phyloP scores from a whole-genome alignment of 192 early-diverging fungal species.

The Rhizophagus sp. region DNA sequence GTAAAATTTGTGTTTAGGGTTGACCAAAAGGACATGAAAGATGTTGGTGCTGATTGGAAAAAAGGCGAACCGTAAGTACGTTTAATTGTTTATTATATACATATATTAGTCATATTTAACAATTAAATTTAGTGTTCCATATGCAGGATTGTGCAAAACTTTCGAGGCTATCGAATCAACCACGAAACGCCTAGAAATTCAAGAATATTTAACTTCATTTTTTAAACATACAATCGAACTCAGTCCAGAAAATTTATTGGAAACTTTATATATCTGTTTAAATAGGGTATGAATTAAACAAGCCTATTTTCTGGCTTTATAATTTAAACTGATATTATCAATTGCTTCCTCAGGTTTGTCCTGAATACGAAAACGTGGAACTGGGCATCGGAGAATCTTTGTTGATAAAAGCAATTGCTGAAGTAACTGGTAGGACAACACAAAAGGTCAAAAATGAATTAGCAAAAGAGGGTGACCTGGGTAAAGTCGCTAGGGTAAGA shows the following conservation, averaged over 20 bases:
- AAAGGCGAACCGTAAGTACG: slow-evolving; percentile 47
- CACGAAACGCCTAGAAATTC: slow-evolving; percentile 85
- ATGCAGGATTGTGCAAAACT: slow-evolving; percentile 83
- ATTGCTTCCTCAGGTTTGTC: slow-evolving; percentile 60
- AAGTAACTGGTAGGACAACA: slow-evolving; percentile 78
- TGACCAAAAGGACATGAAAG: background rate
- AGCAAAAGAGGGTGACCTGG: slow-evolving; percentile 82
- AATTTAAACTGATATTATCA: slow-evolving; percentile 19
- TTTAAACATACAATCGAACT: slow-evolving; percentile 65
- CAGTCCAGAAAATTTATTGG: slow-evolving; percentile 65
- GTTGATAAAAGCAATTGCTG: slow-evolving; percentile 90
- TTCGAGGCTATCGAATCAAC: slow-evolving; percentile 88
- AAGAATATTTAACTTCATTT: slow-evolving; percentile 68
- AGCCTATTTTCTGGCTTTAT: background rate
- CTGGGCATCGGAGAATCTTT: slow-evolving; percentile 94
- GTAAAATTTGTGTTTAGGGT: background rate
- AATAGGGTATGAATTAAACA: slow-evolving; percentile 62
- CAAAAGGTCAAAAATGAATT: slow-evolving; percentile 81
- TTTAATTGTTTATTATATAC: background rate
- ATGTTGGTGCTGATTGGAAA: slow-evolving; percentile 35
- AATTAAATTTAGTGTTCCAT: slow-evolving; percentile 62
- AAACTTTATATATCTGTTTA: slow-evolving; percentile 88
- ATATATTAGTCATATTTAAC: background rate
- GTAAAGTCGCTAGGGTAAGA: slow-evolving; percentile 78
- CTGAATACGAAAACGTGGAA: slow-evolving; percentile 95